Conservation (phyloP, 495 filamentous ascomycete genomes). For the Talaromyces liani region DNA sequence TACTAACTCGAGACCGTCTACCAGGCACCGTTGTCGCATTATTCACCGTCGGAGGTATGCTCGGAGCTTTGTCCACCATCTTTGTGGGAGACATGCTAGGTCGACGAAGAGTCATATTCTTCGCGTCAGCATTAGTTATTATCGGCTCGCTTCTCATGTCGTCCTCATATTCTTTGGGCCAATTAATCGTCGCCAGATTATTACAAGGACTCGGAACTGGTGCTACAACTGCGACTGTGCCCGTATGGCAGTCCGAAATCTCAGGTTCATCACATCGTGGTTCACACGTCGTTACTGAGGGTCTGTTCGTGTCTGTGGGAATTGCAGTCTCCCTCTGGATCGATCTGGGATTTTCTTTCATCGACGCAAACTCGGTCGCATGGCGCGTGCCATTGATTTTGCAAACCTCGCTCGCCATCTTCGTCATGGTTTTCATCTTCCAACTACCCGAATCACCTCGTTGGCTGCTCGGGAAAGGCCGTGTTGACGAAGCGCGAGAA, state of each 20-base stretch:
- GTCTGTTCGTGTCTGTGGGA: conserved; percentile 57
- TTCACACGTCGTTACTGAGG: conserved; percentile 58
- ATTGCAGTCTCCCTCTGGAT: conserved; percentile 62
- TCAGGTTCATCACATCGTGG: conserved; percentile 53
- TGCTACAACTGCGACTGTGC: conserved; percentile 55
- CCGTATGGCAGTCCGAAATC: conserved; percentile 59
- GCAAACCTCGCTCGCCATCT: conserved; percentile 53
- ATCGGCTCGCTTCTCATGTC: conserved; percentile 39
- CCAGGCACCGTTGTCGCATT: conserved; percentile 29
- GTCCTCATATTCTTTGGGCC: conserved; percentile 25
- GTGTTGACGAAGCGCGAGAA: conserved; percentile 41
- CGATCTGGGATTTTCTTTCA: conserved; percentile 51
- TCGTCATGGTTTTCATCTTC: conserved; percentile 51
- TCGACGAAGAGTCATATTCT: conserved; percentile 25
- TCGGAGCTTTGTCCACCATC: conserved; percentile 26
- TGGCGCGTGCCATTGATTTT: conserved; percentile 63
- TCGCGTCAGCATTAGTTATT: conserved; percentile 22
- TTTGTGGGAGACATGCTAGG: conserved; percentile 25
- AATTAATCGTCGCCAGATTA: conserved; percentile 40
- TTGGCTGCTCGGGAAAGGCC: conserved; percentile 49
- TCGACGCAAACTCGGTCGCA: conserved; percentile 40
- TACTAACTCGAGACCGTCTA: conserved; percentile 1
- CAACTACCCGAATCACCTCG: conserved; percentile 57
- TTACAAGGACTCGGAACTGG: conserved; percentile 57
- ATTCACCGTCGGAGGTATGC: conserved; percentile 27